Evolutionary conservation across 2,329 filamentous ascomycete species (phyloP).

Genomic region (Aspergillaceae sp.): DNA sequence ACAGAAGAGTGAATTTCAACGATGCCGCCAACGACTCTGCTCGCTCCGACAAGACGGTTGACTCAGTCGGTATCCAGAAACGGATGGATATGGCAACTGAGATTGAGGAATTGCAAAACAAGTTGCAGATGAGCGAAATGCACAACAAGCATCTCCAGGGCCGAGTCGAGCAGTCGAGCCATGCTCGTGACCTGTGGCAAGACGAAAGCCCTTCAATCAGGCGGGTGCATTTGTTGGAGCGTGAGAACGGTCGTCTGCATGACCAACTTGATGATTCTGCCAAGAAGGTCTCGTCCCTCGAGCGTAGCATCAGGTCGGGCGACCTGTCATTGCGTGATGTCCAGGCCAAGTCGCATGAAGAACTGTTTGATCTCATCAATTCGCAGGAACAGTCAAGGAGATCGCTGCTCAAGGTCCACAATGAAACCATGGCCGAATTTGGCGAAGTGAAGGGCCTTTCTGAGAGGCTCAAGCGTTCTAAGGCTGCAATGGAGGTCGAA

Average conservation of each 20-base stretch:
- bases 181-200: conserved; percentile 52
- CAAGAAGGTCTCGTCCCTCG: conserved; percentile 82
- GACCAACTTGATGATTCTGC: conserved; percentile 90
- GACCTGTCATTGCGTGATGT: conserved; percentile 85
- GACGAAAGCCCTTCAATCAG: conserved; percentile 72
- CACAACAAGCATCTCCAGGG: conserved; percentile 87
- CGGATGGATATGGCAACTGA: conserved; percentile 86
- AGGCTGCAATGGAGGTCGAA: conserved; percentile 72
- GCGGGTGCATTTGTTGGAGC: conserved; percentile 82
- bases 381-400: conserved; percentile 85
- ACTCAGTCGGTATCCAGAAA: conserved; percentile 75
- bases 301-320: conserved; percentile 76
- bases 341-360: conserved; percentile 87
- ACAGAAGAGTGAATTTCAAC: conserved; percentile 59
- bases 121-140: conserved; percentile 89
- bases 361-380: conserved; percentile 84
- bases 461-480: conserved; percentile 76
- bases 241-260: conserved; percentile 82
- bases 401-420: conserved; percentile 73
- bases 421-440: conserved; percentile 74
- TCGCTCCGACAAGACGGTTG: conserved; percentile 75
- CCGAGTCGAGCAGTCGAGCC: conserved; percentile 65
- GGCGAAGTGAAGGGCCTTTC: conserved; percentile 79
- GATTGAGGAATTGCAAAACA: conserved; percentile 85
- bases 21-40: conserved; percentile 62